phyloP scores from a whole-genome alignment of 805 yeast genomes.

The Pichia deserticola region DNA sequence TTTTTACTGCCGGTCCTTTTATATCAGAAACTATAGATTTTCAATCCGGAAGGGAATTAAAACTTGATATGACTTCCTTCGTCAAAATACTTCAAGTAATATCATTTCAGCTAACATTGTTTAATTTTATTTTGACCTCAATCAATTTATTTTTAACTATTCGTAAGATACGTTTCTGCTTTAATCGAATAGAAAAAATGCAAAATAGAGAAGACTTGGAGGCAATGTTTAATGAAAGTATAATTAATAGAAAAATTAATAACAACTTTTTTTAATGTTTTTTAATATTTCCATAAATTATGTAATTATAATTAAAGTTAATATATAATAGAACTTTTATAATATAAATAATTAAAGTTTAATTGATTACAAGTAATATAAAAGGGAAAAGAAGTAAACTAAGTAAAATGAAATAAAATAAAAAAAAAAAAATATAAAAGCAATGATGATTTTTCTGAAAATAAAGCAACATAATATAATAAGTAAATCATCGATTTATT shows the following conservation, averaged over 20 bases:
- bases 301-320: too few species aligned
- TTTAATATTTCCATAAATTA: too few species aligned
- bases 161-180: constrained; percentile 19
- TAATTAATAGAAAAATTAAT: constrained; percentile 16
- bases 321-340: too few species aligned
- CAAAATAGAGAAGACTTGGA: constrained; percentile 7
- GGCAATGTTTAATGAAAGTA: not conserved
- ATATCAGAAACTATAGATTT: not conserved
- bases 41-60: not conserved
- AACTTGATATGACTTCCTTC: constrained; percentile 5
- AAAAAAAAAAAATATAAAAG: too few species aligned
- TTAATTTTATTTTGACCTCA: constrained; percentile 16
- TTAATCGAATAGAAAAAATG: constrained; percentile 21
- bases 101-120: constrained; percentile 16
- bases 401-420: too few species aligned
- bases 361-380: too few species aligned
- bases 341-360: too few species aligned
- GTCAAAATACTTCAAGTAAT: constrained; percentile 17
- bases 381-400: too few species aligned
- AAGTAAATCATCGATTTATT: too few species aligned
- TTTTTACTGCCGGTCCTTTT: constrained; percentile 12
- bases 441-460: too few species aligned
- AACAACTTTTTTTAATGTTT: constrained; percentile 15
- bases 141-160: constrained; percentile 20
- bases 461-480: too few species aligned